Base-by-base conservation (phyloP, 202 grass and related monocot genomes). In the Digitaria exilis region DNA sequence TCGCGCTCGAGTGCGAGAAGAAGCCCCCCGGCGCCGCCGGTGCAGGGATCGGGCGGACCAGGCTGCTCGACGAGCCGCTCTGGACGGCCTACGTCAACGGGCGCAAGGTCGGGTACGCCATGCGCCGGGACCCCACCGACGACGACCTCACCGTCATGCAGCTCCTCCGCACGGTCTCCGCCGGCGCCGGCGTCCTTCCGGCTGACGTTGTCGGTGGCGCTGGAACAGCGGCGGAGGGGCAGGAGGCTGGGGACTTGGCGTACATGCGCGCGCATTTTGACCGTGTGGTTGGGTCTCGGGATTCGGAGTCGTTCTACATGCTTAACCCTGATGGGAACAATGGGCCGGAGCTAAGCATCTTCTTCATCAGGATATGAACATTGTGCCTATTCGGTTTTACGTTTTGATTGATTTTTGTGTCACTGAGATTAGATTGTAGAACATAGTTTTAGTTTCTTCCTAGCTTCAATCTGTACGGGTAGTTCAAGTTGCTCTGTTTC, bases 251-350 rank as follows among this genome's bases (percentile, higher is more conserved):
- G 4, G 92, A 97, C 76, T 63, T 91, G 56, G 92, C 95, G 18
- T 97, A 97, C 86, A 97, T 94, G 92, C 77, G 95, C 26, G 92
- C 92, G 4, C 88, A 87, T 68, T 95, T 97, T 56, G 95, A 97
- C 57, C 82, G 88, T 41, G 92, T 93, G 26, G 92, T 90, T 13
- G 95, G 95, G 24, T 93, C 86, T 29, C 82, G 88, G 50, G 92
- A 97, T 70, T 97, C 92, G 0, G 95, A 97, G 78, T 94, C 95
- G 0, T 82, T 93, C 22, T 97, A 97, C 80, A 97, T 97, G 95
- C 87, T 93, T 21, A 97, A 94, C 61, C 95, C 92, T 9, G 95
- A 97, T 4, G 92, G 95, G 9, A 94, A 89, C 87, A 91, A 81
- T 15, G 92, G 95, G 0, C 90, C 92, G 8, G 95, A 94, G 90